phyloP scores from a whole-genome alignment of 2,329 filamentous ascomycete genomes.

The Talaromyces piceae region DNA sequence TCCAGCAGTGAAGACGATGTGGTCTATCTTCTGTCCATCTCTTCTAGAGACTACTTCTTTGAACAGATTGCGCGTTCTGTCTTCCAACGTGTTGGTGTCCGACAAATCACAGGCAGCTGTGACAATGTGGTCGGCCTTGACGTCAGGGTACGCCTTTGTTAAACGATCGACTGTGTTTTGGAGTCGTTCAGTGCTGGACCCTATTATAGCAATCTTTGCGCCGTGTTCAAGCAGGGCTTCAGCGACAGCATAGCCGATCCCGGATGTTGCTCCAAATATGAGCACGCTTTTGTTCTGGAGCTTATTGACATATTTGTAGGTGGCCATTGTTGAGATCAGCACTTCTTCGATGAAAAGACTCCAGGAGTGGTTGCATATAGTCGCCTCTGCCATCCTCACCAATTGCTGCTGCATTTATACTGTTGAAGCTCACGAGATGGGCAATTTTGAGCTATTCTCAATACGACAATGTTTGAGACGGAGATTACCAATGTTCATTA shows the following conservation, averaged over 20 bases:
- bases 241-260: conserved; percentile 47
- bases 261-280: conserved; percentile 46
- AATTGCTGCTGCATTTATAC: too few species aligned
- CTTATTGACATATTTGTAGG: conserved; percentile 27
- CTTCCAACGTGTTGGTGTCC: not conserved
- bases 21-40: conserved; percentile 36
- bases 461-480: not conserved
- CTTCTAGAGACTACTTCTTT: conserved; percentile 9
- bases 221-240: conserved; percentile 46
- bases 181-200: conserved; percentile 36
- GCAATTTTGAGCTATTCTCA: not conserved
- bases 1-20: conserved; percentile 53
- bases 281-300: conserved; percentile 41
- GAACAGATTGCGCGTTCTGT: conserved; percentile 4
- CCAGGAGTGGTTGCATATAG: too few species aligned
- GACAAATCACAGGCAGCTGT: conserved; percentile 23
- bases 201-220: conserved; percentile 42
- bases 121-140: conserved; percentile 34
- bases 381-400: too few species aligned
- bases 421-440: not conserved
- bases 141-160: conserved; percentile 35
- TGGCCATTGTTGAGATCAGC: too few species aligned
- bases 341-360: too few species aligned
- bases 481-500: not conserved
- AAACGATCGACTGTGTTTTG: conserved; percentile 35